A percentile compares a stretch with the other conserved stretches of the same genome.
These are phyloP conservation scores for Wickerhamomyces tratensis DNA, from an alignment of 805 yeast species.

Conservation along the genomic window DNA sequence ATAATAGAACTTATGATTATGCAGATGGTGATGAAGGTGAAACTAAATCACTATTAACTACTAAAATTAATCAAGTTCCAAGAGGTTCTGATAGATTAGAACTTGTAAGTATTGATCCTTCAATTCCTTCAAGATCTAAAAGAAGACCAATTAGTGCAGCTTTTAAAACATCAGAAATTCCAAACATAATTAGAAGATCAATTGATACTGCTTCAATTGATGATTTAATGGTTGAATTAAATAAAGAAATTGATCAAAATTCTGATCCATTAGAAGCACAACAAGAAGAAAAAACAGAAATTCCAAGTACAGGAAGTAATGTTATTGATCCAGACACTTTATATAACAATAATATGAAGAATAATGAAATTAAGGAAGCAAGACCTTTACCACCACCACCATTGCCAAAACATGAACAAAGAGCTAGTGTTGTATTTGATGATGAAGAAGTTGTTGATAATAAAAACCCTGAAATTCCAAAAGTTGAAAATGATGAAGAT, in stretches of 20 bases:
- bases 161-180: slow-evolving; percentile 1
- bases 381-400: slow-evolving; percentile 21
- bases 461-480: neutral
- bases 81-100: slow-evolving; percentile 4
- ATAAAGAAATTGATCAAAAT: slow-evolving; percentile 2
- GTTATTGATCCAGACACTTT: neutral
- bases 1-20: too few species aligned
- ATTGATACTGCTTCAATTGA: slow-evolving; percentile 5
- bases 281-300: too few species aligned
- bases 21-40: neutral
- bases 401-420: slow-evolving; percentile 13
- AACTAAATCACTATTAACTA: slow-evolving; percentile 10
- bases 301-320: neutral
- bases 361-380: slow-evolving; percentile 1
- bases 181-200: neutral
- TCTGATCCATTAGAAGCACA: too few species aligned
- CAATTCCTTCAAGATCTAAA: slow-evolving; percentile 20
- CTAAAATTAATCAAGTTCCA: slow-evolving; percentile 4
- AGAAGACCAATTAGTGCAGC: slow-evolving; percentile 15
- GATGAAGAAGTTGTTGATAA: neutral
- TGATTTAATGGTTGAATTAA: slow-evolving; percentile 5
- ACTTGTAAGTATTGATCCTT: slow-evolving; percentile 7
- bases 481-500: slow-evolving; percentile 2
- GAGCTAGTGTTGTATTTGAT: slow-evolving; percentile 4
- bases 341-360: neutral